These are phyloP conservation scores for Trichoderma aggressivum DNA, from an alignment of 2,329 filamentous ascomycete genomes.

Conservation along the genomic window DNA sequence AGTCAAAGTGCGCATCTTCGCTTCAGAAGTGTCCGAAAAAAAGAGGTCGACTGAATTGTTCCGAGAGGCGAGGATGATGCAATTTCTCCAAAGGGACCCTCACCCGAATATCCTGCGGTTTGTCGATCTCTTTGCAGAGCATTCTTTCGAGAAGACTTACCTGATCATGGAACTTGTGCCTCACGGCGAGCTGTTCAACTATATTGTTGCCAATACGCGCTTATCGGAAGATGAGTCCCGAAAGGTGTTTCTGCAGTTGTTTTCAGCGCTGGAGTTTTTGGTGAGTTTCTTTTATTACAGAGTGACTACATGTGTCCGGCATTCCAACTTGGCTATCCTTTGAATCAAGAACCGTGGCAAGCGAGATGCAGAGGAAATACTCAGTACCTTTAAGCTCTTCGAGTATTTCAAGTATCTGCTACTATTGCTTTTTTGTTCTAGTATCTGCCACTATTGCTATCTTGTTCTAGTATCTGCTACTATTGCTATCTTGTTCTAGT, in stretches of 20 bases:
- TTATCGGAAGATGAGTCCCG: slow-evolving; percentile 73
- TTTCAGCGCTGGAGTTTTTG: slow-evolving; percentile 83
- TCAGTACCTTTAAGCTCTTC: background rate
- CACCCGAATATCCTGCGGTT: background rate
- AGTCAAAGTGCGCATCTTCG: slow-evolving; percentile 64
- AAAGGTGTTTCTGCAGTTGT: slow-evolving; percentile 78
- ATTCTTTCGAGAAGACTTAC: slow-evolving; percentile 77
- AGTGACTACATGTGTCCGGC: background rate
- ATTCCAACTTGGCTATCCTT: background rate
- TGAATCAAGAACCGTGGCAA: background rate
- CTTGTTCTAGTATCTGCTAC: no score
- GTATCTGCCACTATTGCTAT: no score
- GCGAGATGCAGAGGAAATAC: background rate
- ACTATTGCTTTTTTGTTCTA: background rate
- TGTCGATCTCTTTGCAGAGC: background rate
- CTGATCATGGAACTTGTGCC: slow-evolving; percentile 79
- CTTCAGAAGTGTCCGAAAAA: background rate
- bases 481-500: background rate
- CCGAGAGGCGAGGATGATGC: background rate
- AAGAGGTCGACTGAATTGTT: background rate
- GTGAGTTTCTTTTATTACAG: slow-evolving; percentile 47
- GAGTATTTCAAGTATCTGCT: background rate
- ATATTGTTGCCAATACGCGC: slow-evolving; percentile 80
- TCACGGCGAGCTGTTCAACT: slow-evolving; percentile 88
- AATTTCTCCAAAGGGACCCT: background rate